A percentile compares a stretch with the other conserved stretches of the same genome.
Conservation (phyloP, 768 basidiomycete species). For the Termitomyces sp. region DNA sequence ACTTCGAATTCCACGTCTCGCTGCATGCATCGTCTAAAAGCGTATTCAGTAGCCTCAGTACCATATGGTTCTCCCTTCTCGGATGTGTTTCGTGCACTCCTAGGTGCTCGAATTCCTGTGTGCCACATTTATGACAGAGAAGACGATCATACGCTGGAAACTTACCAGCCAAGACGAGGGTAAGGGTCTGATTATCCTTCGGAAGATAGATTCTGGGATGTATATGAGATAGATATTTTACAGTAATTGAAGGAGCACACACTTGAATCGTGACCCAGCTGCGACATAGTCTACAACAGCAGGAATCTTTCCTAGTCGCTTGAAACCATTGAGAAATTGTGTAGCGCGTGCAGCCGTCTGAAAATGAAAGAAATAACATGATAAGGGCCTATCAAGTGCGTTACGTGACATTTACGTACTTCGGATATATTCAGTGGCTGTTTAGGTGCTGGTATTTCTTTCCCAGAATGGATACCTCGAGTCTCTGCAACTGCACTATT, state of each 20-base stretch:
- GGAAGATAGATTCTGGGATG: conserved; percentile 66
- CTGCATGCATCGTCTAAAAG: conserved; percentile 82
- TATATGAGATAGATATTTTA: not conserved
- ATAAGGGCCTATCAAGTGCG: not conserved
- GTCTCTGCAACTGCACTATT: conserved; percentile 69
- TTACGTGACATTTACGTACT: conserved; percentile 30
- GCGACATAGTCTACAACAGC: conserved; percentile 93
- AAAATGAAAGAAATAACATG: not conserved
- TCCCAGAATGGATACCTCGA: conserved; percentile 88
- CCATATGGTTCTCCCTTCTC: conserved; percentile 94
- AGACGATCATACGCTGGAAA: not conserved
- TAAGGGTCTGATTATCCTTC: conserved; percentile 90
- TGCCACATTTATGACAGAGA: not conserved
- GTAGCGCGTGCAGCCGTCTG: conserved; percentile 70
- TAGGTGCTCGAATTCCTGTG: conserved; percentile 84
- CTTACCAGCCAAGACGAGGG: conserved; percentile 83
- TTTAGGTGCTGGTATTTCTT: conserved; percentile 76
- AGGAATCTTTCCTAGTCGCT: conserved; percentile 76
- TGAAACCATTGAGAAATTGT: conserved; percentile 88
- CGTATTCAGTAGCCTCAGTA: conserved; percentile 73
- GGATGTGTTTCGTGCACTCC: conserved; percentile 69
- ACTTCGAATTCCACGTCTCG: conserved; percentile 93
- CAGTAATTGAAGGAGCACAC: conserved; percentile 11
- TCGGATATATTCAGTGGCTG: conserved; percentile 91
- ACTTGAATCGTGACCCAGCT: conserved; percentile 96